These are phyloP conservation scores for Barbatosphaeria neglecta DNA, from an alignment of 495 filamentous ascomycete genomes.

Conservation along the genomic window DNA sequence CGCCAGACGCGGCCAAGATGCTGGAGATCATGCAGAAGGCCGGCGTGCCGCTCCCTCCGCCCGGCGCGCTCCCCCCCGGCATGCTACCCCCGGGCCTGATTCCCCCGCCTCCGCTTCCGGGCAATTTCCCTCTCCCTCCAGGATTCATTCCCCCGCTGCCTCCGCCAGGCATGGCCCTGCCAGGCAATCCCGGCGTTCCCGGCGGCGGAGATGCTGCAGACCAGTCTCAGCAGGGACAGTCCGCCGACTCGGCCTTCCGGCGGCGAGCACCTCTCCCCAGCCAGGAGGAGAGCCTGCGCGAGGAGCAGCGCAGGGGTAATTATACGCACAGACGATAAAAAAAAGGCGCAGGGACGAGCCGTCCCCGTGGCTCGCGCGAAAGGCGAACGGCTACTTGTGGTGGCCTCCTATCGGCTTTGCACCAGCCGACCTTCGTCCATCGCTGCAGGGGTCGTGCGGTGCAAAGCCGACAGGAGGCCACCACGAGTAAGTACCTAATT, in stretches of 20 bases:
- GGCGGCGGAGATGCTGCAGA: too few relatives aligned
- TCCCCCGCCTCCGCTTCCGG: constrained; percentile 35
- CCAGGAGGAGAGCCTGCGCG: constrained; percentile 54
- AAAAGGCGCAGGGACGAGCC: not conserved
- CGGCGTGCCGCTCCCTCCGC: constrained; percentile 36
- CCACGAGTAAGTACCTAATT: too few relatives aligned
- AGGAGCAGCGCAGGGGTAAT: constrained; percentile 46
- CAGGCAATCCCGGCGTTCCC: too few relatives aligned
- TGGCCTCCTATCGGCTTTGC: too few relatives aligned
- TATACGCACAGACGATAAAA: constrained; percentile 27
- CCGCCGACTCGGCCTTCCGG: constrained; percentile 11
- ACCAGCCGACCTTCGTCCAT: too few relatives aligned
- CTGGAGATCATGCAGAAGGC: constrained; percentile 48
- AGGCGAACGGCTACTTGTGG: too few relatives aligned
- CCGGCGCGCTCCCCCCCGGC: constrained; percentile 30
- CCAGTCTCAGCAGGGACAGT: too few relatives aligned
- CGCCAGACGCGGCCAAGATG: constrained; percentile 59
- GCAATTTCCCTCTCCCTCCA: constrained; percentile 25
- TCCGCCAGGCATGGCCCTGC: constrained; percentile 1
- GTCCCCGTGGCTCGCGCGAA: not conserved
- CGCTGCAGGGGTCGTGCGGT: too few relatives aligned
- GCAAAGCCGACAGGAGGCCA: too few relatives aligned
- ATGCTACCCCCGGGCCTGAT: constrained; percentile 40
- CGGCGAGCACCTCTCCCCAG: constrained; percentile 50
- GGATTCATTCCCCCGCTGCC: constrained; percentile 35